Evolutionary conservation across 306 rosid species (phyloP), one percentile per base, ranked within the genome.

Genomic region (Rosa lucieae): DNA sequence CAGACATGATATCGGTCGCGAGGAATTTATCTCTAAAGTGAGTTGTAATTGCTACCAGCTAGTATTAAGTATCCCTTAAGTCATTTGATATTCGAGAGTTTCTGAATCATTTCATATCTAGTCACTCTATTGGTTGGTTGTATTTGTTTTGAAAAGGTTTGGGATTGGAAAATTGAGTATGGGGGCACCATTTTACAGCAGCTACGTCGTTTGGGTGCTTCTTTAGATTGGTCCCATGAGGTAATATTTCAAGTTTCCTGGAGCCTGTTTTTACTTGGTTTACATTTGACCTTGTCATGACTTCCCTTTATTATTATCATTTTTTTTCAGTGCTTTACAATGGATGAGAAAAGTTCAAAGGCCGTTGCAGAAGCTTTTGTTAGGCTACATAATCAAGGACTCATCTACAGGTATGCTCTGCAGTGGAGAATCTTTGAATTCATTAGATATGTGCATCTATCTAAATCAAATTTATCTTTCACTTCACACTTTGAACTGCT

Each of bases 221-320:
- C 98, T 82, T 70, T 94, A 81, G 98, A 94, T 80, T 94, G 98
- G 98, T 85, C 97, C 68, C 97, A 92, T 79, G 98, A 94, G 96
- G 98, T 92, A 82, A 88, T 65, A 29, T 29, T 29, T 29, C 69
- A 72, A 51, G 48, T 48, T 71, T 52, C 26, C 48, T 78, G 43
- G 26, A 47, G 56, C 74, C 39, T 46, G 32, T 9, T 29, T 47
- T 55, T 55, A 62, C 40, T 12, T 61, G 39, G 72, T 8, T 61
- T 32, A 46, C 32, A 44, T 26, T 14, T 32, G 66, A 42, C 29
- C 82, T 46, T 46, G 49, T 46, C 32, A 29, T 29, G 32, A 29
- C 32, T 29, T 46, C 26, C 13, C 49, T 35, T 69, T 81, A 15
- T 78, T 70, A 17, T 53, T 66, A 29, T 62, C 21, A 11, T 23